Base-by-base conservation (phyloP, 805 yeast species). In the Candida arabinofermentans region DNA sequence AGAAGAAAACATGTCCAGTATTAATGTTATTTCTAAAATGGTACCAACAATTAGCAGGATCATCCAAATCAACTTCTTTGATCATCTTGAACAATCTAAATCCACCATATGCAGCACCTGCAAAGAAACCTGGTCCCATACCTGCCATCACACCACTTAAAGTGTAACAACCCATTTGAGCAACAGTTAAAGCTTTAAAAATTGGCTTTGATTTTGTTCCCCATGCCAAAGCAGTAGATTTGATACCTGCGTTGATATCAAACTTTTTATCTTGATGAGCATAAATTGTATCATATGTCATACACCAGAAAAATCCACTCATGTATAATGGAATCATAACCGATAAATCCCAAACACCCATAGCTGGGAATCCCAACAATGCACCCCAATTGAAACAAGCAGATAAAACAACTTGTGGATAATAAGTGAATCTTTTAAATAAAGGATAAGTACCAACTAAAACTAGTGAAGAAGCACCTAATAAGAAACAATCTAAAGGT, bases 141-240 rank as follows among this genome's bases (percentile, higher is more conserved):
- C 91, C 85, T 37, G 83, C 81, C 58, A 81, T 65, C 18, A 75
- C 54, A 1, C 97, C 98, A 22, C 95, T 86, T 7, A 75, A 48
- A 2, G 80, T 69, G 47, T 79, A 75, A 30, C 81, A 62, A 1
- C 74, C 75, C 49, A 85, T 70, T 64, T 93, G 99, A 1, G 79
- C 79, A 2, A 70, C 69, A 6, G 87, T 75, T 49, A 89, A 59
- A 0, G 75, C 81, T 34, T 77, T 70, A 54, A 86, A 70, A 32
- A 89, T 77, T 9, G 79, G 73, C 59, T 85, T 89, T 1, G 96
- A 77, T 24, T 77, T 73, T 18, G 74, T 76, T 8, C 95, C 95
- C 99, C 99, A 95, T 2, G 86, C 90, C 51, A 93, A 72, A 7
- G 99, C 99, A 0, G 98, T 89, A 2, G 96, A 86, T 62, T 89